A percentile compares a stretch with the other conserved stretches of the same genome.
Conservation (phyloP, 768 basidiomycete genomes). For the Kwoniella bestiolae region DNA sequence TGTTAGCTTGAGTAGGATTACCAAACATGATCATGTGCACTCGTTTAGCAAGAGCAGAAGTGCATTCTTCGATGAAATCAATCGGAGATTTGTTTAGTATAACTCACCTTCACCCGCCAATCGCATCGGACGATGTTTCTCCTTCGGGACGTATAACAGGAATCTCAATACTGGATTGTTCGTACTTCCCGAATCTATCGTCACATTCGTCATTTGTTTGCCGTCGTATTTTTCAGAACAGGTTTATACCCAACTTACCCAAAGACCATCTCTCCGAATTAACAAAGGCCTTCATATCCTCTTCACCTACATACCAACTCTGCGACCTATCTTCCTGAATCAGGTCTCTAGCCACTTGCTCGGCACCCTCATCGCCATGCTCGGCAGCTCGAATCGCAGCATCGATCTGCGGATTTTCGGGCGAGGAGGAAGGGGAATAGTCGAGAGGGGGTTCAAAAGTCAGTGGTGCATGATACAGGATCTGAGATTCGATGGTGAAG, state of each 20-base stretch:
- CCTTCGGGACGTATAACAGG: constrained; percentile 81
- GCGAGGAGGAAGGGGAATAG: not conserved
- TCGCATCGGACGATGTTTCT: constrained; percentile 68
- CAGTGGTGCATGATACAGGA: constrained; percentile 87
- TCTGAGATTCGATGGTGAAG: constrained; percentile 91
- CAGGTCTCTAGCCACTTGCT: constrained; percentile 30
- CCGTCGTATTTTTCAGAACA: not conserved
- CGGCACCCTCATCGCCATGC: constrained; percentile 25
- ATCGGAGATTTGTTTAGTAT: too few relatives aligned
- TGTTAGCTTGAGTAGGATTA: not conserved
- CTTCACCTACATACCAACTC: constrained; percentile 69
- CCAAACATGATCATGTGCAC: too few relatives aligned
- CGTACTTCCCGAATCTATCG: constrained; percentile 82
- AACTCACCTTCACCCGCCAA: constrained; percentile 64
- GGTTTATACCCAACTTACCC: constrained; percentile 62
- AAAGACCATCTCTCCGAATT: constrained; percentile 96
- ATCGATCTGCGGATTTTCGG: constrained; percentile 15
- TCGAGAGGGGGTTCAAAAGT: constrained; percentile 68
- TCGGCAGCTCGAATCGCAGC: constrained; percentile 20
- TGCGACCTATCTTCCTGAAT: constrained; percentile 54
- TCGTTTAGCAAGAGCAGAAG: too few relatives aligned
- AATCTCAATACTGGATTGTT: constrained; percentile 95
- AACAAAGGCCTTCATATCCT: constrained; percentile 87
- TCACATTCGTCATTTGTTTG: not conserved
- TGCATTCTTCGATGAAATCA: too few relatives aligned